Base-by-base conservation (phyloP, 1,284 basidiomycete species). In the Tilletia walkeri region DNA sequence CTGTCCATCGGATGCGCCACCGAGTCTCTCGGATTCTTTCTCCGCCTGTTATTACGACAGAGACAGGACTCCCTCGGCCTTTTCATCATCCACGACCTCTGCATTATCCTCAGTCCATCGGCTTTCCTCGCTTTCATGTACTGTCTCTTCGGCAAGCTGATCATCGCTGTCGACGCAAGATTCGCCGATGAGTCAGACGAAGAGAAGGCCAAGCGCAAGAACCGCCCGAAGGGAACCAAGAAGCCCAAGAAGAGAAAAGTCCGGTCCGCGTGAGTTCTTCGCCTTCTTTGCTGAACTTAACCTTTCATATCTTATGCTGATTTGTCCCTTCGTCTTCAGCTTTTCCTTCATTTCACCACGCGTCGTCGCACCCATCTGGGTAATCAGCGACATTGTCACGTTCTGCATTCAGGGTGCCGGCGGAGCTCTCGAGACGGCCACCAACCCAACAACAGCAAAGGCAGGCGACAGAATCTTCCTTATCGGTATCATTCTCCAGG, bases 401-500 rank as follows among this genome's bases (percentile, higher is more conserved):
- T 59, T 59, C 56, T 59, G 56, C 56, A 59, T 59, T 36, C 56
- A 59, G 18, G 56, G 56, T 36, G 56, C 56, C 34, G 56, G 56
- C 34, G 56, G 56, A 14, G 56, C 56, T 36, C 56, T 59, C 56
- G 56, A 59, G 34, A 59, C 56, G 1, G 56, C 56, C 18, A 5
- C 1, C 4, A 34, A 59, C 45, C 39, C 49, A 20, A 16, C 38
- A 12, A 50, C 54, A n/a, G 66, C 66, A 9, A 47, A 45, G 34
- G 66, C 54, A 38, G 66, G 66, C 4, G 45, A 48, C 7, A 12
- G 36, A 3, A 67, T 67, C 45, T 67, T 67, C 45, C 45, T 67
- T 10, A 48, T 48, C 45, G 66, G 66, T 20, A 67, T 67, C 66
- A 67, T 67, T 45, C 45, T 67, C 14, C 66, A 67, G 45, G 49